phyloP scores from a whole-genome alignment of 805 yeast species.

The Candida ponderosae region DNA sequence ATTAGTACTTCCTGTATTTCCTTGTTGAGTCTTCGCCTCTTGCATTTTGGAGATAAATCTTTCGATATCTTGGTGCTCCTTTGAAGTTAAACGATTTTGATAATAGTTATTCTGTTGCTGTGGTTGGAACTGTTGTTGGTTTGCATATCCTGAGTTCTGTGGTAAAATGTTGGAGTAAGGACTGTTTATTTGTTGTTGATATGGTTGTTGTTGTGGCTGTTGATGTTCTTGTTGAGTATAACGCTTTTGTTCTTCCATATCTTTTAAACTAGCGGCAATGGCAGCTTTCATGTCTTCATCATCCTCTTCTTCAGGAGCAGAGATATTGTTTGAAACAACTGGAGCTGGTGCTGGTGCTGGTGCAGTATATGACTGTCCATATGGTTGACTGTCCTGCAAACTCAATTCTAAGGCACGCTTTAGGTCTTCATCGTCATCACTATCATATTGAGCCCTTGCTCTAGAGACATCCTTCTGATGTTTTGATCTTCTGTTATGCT shows the following conservation, averaged over 20 bases:
- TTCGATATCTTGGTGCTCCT: conserved; percentile 65
- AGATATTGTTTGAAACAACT: not conserved
- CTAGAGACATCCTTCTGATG: conserved; percentile 17
- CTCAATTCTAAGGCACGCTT: conserved; percentile 74
- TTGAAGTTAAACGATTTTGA: conserved; percentile 34
- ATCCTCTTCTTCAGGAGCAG: conserved; percentile 41
- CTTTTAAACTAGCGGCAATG: conserved; percentile 82
- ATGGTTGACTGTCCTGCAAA: conserved; percentile 41
- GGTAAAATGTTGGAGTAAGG: conserved; percentile 12
- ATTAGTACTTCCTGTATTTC: conserved; percentile 24
- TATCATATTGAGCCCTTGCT: conserved; percentile 20
- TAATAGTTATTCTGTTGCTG: conserved; percentile 13
- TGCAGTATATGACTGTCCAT: conserved; percentile 21
- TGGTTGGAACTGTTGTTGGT: conserved; percentile 19
- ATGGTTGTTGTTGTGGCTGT: not conserved
- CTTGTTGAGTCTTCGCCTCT: conserved; percentile 25
- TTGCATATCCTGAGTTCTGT: not conserved
- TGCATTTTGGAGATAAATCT: conserved; percentile 63
- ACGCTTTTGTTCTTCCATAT: conserved; percentile 38
- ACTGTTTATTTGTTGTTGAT: conserved; percentile 1
- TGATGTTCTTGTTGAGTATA: conserved; percentile 4
- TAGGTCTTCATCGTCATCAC: conserved; percentile 70
- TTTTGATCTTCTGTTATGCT: conserved; percentile 14
- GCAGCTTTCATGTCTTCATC: conserved; percentile 92
- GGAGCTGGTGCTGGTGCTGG: conserved; percentile 6